Evolutionary conservation across 2,329 filamentous ascomycete species (phyloP).

Genomic region (Tolypocladium amazonense): DNA sequence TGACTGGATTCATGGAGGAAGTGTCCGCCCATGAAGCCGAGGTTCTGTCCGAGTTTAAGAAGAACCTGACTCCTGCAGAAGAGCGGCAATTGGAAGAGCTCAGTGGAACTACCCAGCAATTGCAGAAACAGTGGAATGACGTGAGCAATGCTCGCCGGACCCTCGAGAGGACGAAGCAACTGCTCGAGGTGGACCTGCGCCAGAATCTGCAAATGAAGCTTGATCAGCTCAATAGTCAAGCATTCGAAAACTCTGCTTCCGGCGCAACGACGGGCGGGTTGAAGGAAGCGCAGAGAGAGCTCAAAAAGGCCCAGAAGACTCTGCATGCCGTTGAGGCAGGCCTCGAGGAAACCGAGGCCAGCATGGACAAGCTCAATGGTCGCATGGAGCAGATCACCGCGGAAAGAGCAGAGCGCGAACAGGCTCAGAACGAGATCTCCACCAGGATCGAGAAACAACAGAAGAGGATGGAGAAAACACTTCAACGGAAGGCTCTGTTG

Average conservation of each 20-base stretch:
- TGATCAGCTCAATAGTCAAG: constrained; percentile 72
- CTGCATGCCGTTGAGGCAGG: constrained; percentile 57
- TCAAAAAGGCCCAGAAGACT: constrained; percentile 64
- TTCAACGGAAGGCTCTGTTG: constrained; percentile 76
- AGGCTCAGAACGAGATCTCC: constrained; percentile 65
- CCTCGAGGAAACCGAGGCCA: constrained; percentile 62
- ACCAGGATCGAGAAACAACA: constrained; percentile 74
- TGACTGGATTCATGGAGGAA: constrained; percentile 67
- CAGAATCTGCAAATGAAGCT: constrained; percentile 81
- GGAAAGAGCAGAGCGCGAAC: constrained; percentile 53
- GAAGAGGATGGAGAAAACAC: constrained; percentile 82
- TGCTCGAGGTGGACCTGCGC: constrained; percentile 78
- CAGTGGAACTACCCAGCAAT: constrained; percentile 55
- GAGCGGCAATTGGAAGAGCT: constrained; percentile 69
- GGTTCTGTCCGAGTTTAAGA: constrained; percentile 80
- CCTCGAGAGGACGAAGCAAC: constrained; percentile 69
- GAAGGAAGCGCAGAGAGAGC: constrained; percentile 68
- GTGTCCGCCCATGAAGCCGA: constrained; percentile 71
- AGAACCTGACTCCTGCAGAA: constrained; percentile 72
- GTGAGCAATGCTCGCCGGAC: constrained; percentile 64
- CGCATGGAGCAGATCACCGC: constrained; percentile 46
- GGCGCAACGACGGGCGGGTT: constrained; percentile 55
- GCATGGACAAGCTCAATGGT: constrained; percentile 45
- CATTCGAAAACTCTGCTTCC: constrained; percentile 52
- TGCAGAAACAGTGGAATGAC: constrained; percentile 69